phyloP scores from a whole-genome alignment of 1,139 yeast species.

The Suzukiozyma palmioleophila region DNA sequence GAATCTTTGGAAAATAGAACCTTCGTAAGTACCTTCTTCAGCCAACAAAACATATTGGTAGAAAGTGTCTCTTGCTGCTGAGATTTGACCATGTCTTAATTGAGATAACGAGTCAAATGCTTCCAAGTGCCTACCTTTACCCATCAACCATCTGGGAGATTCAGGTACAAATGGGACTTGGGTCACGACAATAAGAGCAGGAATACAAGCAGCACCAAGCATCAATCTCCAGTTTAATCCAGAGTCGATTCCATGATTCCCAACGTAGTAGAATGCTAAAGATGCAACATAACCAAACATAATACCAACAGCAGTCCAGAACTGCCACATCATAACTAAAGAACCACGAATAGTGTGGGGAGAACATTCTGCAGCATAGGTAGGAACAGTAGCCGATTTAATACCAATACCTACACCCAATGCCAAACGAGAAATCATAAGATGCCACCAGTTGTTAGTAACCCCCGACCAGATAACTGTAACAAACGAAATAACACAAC shows the following conservation, averaged over 20 bases:
- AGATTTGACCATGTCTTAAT: conserved; percentile 49
- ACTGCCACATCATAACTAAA: conserved; percentile 84
- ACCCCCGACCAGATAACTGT: conserved; percentile 79
- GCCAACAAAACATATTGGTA: conserved; percentile 65
- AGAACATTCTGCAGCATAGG: conserved; percentile 75
- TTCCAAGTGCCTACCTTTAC: conserved; percentile 53
- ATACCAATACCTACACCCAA: conserved; percentile 81
- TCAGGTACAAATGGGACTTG: conserved; percentile 75
- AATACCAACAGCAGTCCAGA: conserved; percentile 84
- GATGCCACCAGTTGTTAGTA: conserved; percentile 68
- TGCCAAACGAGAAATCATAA: conserved; percentile 67
- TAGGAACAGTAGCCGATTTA: conserved; percentile 77
- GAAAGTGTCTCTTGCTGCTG: conserved; percentile 74
- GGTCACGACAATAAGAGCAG: conserved; percentile 61
- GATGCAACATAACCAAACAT: conserved; percentile 74
- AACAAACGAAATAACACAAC: conserved; percentile 60
- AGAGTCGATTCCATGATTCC: conserved; percentile 35
- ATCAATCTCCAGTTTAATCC: conserved; percentile 73
- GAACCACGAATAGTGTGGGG: conserved; percentile 78
- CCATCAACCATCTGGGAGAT: conserved; percentile 79
- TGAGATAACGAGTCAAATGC: conserved; percentile 50
- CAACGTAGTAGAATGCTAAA: conserved; percentile 48
- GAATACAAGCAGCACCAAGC: conserved; percentile 75
- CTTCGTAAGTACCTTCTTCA: conserved; percentile 57
- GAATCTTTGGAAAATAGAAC: conserved; percentile 50